Evolutionary conservation across 768 basidiomycete genomes (phyloP), one percentile per base, ranked within the genome.

Genomic region (Phanerochaete carnosa): DNA sequence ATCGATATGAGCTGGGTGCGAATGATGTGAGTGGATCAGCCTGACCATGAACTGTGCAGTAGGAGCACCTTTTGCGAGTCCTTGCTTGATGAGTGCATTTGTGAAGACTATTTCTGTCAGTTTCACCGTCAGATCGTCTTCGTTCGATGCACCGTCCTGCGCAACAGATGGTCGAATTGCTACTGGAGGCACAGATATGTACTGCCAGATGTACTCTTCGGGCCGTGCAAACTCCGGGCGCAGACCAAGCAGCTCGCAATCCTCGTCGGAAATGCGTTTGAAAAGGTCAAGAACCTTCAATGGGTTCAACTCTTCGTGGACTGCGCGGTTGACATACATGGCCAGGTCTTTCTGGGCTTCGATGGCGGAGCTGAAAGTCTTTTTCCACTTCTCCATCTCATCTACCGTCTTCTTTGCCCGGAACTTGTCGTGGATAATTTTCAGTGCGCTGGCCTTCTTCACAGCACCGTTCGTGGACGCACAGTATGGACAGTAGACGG

Each of bases 121-220:
- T 70, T 98, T 99, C 63, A 96, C 94, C 0, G 97, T 98, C 32
- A 99, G 79, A 73, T 99, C 97, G 66, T 99, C 97, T 76, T 99
- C 97, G 66, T 97, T 99, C 26, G 94, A 97, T 39, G 96, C 96
- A 5, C 94, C 95, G 68, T 99, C 97, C 73, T 98, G 97, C 0
- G 92, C 90, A 1, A 99, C 97, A 2, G 95, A 97, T 0, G 97
- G 97, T 49, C 97, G 86, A 58, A 99, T 99, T 70, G 94, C 95
- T 22, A 97, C 94, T 0, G 97, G 97, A 43, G 97, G 97, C 30
- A 99, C 97, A 25, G 95, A 96, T 15, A 99, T 85, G 73, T 98
- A 99, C 73, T 98, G 96, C 96, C 97, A 99, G 55, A 99, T 86
- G 68, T 94, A 97, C 72, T 98, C 92, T 76, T 99, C 97, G 11